Percentiles rank a stretch among this genome's conserved stretches.
Conservation (phyloP, 495 filamentous ascomycete genomes). For the Podospora bellae-mahoneyi region DNA sequence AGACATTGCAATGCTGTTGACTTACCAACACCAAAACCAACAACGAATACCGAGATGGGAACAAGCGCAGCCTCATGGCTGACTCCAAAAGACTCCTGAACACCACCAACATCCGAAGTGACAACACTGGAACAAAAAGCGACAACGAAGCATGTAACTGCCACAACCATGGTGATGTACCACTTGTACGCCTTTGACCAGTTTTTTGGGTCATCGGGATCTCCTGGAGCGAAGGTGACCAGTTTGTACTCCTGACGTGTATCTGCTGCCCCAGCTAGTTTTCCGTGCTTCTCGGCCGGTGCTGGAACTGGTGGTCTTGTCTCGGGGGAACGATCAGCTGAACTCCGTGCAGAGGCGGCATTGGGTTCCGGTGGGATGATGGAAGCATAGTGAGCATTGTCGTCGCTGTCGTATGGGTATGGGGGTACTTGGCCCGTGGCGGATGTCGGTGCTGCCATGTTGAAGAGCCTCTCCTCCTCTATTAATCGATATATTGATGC, state of each 20-base stretch:
- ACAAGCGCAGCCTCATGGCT: constrained; percentile 64
- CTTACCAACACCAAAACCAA: constrained; percentile 70
- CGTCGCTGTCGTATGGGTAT: background rate
- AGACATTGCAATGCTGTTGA: background rate
- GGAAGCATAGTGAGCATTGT: constrained; percentile 6
- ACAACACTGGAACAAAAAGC: constrained; percentile 62
- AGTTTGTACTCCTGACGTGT: constrained; percentile 54
- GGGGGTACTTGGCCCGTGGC: background rate
- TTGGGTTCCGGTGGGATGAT: background rate
- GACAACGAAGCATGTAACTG: constrained; percentile 61
- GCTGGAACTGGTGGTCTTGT: background rate
- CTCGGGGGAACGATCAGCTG: background rate
- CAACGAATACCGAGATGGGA: constrained; percentile 68
- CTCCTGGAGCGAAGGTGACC: constrained; percentile 65
- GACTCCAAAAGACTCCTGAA: constrained; percentile 58
- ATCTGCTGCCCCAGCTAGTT: constrained; percentile 12
- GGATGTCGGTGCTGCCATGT: constrained; percentile 7
- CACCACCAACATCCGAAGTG: constrained; percentile 63
- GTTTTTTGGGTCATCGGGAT: constrained; percentile 67
- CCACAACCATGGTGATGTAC: constrained; percentile 66
- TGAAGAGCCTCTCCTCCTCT: background rate
- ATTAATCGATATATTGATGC: background rate
- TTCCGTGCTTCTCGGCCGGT: constrained; percentile 10
- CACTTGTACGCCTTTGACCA: constrained; percentile 62
- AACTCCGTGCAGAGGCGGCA: background rate